These are phyloP conservation scores for Trametes sp. DNA, from an alignment of 1,284 basidiomycete genomes.

Conservation along the genomic window DNA sequence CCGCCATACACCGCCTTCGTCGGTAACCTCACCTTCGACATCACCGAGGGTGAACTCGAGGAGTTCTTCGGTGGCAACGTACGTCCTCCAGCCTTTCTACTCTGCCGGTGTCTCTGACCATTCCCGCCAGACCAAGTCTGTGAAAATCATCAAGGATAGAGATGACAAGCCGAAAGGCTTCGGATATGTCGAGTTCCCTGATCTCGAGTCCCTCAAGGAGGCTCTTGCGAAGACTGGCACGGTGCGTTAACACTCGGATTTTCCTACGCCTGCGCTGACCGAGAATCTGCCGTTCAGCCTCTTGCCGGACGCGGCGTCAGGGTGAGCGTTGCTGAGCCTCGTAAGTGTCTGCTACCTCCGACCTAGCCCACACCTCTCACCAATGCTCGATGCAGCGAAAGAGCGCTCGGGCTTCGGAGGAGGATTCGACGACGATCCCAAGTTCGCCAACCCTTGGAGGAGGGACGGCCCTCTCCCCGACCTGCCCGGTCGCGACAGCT, in stretches of 20 bases:
- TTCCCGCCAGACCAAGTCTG: conserved; percentile 69
- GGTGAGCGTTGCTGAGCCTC: conserved; percentile 95
- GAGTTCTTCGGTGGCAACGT: conserved; percentile 82
- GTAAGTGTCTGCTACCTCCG: conserved; percentile 56
- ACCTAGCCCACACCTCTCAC: conserved; percentile 6
- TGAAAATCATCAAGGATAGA: conserved; percentile 92
- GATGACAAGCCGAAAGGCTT: conserved; percentile 97
- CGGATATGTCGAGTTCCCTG: conserved; percentile 95
- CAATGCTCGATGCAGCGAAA: conserved; percentile 58
- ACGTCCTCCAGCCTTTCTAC: background rate
- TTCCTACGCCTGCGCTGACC: background rate
- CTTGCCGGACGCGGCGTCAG: conserved; percentile 86
- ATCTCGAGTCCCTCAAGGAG: conserved; percentile 84
- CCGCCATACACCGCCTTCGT: conserved; percentile 97
- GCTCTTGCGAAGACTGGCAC: conserved; percentile 73
- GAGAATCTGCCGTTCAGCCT: conserved; percentile 49
- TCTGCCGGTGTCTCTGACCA: too few species aligned
- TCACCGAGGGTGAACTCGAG: conserved; percentile 84
- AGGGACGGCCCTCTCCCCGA: conserved; percentile 89
- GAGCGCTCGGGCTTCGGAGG: conserved; percentile 64
- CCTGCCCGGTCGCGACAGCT: conserved; percentile 59
- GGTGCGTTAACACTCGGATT: conserved; percentile 51
- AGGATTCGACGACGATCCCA: conserved; percentile 67
- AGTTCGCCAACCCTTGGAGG: conserved; percentile 85
- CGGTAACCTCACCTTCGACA: conserved; percentile 95